phyloP scores from a whole-genome alignment of 192 early-diverging fungal genomes.

The Coemansia sp. region DNA sequence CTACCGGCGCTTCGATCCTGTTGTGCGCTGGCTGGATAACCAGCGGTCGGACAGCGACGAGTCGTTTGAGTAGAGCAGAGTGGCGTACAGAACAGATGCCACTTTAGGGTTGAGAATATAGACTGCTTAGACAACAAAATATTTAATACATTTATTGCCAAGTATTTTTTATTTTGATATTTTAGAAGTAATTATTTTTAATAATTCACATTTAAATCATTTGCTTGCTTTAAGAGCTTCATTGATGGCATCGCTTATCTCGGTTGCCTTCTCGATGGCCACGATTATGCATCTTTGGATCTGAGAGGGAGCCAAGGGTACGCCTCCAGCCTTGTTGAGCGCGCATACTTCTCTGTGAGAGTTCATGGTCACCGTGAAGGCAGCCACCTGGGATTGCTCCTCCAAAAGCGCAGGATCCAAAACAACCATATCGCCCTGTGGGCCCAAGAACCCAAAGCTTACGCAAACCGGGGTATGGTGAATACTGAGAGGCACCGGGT shows the following conservation, averaged over 20 bases:
- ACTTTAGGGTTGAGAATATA: no score
- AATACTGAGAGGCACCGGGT: slow-evolving; percentile 90
- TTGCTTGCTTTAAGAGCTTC: slow-evolving; percentile 61
- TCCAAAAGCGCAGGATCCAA: slow-evolving; percentile 86
- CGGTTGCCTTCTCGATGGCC: slow-evolving; percentile 56
- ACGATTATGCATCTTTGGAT: slow-evolving; percentile 80
- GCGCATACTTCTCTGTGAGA: slow-evolving; percentile 90
- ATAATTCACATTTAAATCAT: not conserved
- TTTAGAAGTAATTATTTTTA: no score
- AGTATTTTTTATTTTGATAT: no score
- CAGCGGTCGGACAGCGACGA: slow-evolving; percentile 22
- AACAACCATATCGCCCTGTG: slow-evolving; percentile 59
- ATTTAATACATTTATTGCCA: not conserved
- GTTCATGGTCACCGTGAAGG: slow-evolving; percentile 88
- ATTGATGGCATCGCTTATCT: slow-evolving; percentile 75
- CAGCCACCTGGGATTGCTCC: slow-evolving; percentile 77
- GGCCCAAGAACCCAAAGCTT: slow-evolving; percentile 88
- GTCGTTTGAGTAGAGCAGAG: slow-evolving; percentile 3
- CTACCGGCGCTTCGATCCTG: slow-evolving; percentile 31
- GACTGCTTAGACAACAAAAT: no score
- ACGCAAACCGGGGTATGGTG: slow-evolving; percentile 94
- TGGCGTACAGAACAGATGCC: no score
- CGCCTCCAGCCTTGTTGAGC: slow-evolving; percentile 86
- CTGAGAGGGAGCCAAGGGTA: slow-evolving; percentile 68
- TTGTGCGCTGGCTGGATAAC: slow-evolving; percentile 41